Base-by-base conservation (phyloP, 2,329 filamentous ascomycete species). In the Hymenoscyphus repandus region DNA sequence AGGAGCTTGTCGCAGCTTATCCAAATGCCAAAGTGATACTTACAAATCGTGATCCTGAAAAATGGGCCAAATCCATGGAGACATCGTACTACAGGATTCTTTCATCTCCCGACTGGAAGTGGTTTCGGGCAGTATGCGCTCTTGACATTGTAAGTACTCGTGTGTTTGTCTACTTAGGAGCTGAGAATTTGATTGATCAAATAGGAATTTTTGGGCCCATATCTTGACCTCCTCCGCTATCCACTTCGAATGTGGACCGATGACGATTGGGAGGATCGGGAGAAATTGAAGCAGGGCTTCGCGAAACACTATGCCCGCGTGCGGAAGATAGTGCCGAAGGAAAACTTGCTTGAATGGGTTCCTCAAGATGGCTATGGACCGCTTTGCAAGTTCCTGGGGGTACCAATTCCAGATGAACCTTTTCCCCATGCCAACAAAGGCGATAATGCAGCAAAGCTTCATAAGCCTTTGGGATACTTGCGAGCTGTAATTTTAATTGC, bases 21-120 rank as follows among this genome's bases (percentile, higher is more conserved):
- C 45, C 45, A 41, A 41, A 48, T 12, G 37, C 37, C 3, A 48
- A 48, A 18, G 36, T 48, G 5, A 17, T 48, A 2, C 36, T 48
- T 6, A 40, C 37, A 4, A 12, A 40, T 32, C 45, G 45, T 4
- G 45, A 48, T 18, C 22, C 37, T 17, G 27, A 15, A 18, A 12
- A 12, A 41, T 48, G 45, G 45, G 36, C 41, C 2, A 41, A 40
- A n/a, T 41, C 45, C 4, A 15, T 40, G 2, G 45, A 48, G 2
- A 17, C 18, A 18, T 32, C 37, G 1, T 17, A 32, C 15, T 40
- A 40, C 10, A 12, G 12, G 1, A 48, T 48, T 33, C 45, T 48
- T n/a, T n/a, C 43, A 33, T 18, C 37, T 11, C 10, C 10, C 6
- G 22, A 17, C 22, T 31, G 18, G 10, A 43, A 43, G 18, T 43